Evolutionary conservation across 371 early-diverging fungal species (phyloP).

Genomic region (Zopfochytrium polystomum): DNA sequence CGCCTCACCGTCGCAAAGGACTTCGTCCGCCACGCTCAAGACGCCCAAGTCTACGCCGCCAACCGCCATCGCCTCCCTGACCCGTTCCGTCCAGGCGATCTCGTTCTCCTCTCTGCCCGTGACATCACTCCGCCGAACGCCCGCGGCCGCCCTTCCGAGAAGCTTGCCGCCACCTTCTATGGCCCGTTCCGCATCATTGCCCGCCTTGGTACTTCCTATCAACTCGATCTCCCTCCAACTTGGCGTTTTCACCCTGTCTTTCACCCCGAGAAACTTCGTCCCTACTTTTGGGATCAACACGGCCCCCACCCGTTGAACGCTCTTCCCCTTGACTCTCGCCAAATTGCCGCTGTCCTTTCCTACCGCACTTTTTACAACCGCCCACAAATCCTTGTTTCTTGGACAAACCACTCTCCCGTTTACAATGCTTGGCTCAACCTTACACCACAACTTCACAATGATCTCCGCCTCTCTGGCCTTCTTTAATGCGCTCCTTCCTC

Average conservation of each 20-base stretch:
- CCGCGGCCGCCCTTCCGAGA: constrained; percentile 4
- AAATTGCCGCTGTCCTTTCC: constrained; percentile 7
- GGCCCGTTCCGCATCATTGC: constrained; percentile 18
- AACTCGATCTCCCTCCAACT: constrained; percentile 11
- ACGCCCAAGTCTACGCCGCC: constrained; percentile 6
- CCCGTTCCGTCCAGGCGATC: constrained; percentile 19
- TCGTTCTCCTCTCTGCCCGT: constrained; percentile 15
- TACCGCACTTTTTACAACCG: neutral
- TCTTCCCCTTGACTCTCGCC: constrained; percentile 6
- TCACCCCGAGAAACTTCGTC: constrained; percentile 16
- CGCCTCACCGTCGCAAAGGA: constrained; percentile 12
- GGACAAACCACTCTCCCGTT: constrained; percentile 15
- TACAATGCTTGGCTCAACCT: constrained; percentile 17
- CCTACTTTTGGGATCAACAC: too few species aligned
- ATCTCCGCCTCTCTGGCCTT: neutral
- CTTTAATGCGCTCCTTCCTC: neutral
- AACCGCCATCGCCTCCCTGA: constrained; percentile 7
- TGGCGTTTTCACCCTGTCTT: constrained; percentile 17
- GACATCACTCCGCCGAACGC: constrained; percentile 14
- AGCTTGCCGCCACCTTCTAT: constrained; percentile 10
- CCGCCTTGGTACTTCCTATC: constrained; percentile 14
- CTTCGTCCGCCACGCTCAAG: constrained; percentile 14
- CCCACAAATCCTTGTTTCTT: constrained; percentile 8
- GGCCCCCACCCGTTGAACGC: neutral
- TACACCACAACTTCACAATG: neutral